Evolutionary conservation across 148 eudicot species (phyloP).

Genomic region (Rhododendron griersonianum): DNA sequence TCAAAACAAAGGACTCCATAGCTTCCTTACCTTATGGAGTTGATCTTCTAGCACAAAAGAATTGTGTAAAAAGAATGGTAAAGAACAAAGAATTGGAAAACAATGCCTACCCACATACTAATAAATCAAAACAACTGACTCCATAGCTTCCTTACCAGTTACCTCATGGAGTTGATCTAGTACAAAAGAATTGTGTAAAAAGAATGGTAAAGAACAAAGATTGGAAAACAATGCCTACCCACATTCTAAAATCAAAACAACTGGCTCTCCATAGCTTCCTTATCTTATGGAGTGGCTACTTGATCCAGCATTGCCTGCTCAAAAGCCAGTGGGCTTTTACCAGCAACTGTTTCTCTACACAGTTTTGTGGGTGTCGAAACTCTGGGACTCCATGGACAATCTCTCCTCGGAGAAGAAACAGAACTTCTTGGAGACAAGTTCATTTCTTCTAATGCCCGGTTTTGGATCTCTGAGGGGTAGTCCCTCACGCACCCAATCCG

Average conservation of each 20-base stretch:
- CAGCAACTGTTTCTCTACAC: slow-evolving; percentile 22
- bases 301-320: not conserved
- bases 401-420: slow-evolving; percentile 19
- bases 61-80: not conserved
- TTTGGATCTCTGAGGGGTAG: slow-evolving; percentile 70
- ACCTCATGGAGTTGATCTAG: not conserved
- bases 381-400: slow-evolving; percentile 13
- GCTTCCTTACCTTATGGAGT: not conserved
- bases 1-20: not conserved
- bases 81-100: not conserved
- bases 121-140: not conserved
- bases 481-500: slow-evolving; percentile 82
- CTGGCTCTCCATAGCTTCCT: not conserved
- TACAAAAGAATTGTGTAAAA: not conserved
- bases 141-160: not conserved
- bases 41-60: slow-evolving; percentile 2
- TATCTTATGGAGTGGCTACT: not conserved
- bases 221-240: not conserved
- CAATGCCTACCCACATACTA: not conserved
- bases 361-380: slow-evolving; percentile 8
- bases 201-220: slow-evolving; percentile 1
- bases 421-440: slow-evolving; percentile 68
- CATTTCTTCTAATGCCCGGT: slow-evolving; percentile 77
- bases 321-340: slow-evolving; percentile 32
- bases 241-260: not conserved